Percentiles rank a stretch among this genome's conserved stretches.
Evolutionary conservation across 345 rosid genomes (phyloP).

Genomic region (Dovyalis caffra): DNA sequence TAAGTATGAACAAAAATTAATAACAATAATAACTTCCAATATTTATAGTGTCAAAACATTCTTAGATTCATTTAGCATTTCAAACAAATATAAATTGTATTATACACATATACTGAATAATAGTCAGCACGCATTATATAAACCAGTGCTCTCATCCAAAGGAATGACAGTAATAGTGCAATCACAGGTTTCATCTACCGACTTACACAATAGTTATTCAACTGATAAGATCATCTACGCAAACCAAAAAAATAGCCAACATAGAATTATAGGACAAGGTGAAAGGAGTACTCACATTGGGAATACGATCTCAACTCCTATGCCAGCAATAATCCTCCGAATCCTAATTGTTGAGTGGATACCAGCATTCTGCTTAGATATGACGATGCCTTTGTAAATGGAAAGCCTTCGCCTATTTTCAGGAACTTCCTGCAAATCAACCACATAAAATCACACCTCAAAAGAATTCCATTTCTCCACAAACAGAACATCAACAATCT

Average conservation of each 20-base stretch:
- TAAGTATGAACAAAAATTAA: not conserved
- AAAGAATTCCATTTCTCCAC: not conserved
- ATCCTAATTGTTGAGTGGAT: conserved; percentile 83
- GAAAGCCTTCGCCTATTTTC: conserved; percentile 74
- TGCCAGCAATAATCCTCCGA: conserved; percentile 80
- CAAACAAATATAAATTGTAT: not conserved
- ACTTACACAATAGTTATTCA: not conserved
- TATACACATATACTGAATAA: not conserved
- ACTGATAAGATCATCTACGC: not conserved
- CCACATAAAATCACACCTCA: conserved; percentile 17
- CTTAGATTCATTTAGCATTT: not conserved
- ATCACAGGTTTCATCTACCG: not conserved
- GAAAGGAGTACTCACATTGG: conserved; percentile 50
- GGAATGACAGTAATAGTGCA: too few relatives aligned
- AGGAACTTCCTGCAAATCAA: conserved; percentile 66
- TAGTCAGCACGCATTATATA: not conserved
- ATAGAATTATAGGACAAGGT: not conserved
- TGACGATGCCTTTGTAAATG: conserved; percentile 80
- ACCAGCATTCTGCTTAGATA: conserved; percentile 83
- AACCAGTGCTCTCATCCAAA: too few relatives aligned
- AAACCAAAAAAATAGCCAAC: not conserved
- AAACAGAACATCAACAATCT: not conserved
- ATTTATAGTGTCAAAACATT: not conserved
- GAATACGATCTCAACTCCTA: conserved; percentile 76
- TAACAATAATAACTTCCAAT: not conserved